These are phyloP conservation scores for Neurospora sp. DNA, from an alignment of 495 filamentous ascomycete genomes.

Conservation along the genomic window DNA sequence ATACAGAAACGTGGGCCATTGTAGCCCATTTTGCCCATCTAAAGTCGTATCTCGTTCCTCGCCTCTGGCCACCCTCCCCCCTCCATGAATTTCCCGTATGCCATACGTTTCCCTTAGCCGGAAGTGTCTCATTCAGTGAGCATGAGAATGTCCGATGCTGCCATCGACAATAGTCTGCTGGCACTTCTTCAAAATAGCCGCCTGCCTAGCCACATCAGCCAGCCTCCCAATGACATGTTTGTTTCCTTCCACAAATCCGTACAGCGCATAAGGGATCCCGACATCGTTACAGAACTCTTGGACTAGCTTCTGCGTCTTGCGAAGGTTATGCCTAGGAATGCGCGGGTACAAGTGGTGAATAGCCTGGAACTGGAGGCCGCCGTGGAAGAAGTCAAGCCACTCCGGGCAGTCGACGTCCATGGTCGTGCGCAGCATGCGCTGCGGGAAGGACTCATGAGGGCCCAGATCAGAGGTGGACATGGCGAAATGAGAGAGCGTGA, in stretches of 20 bases:
- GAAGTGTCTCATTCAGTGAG: not conserved
- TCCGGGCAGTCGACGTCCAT: conserved; percentile 96
- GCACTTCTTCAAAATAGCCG: conserved; percentile 78
- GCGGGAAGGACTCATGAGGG: conserved; percentile 79
- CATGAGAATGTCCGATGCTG: conserved; percentile 25
- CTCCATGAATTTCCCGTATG: not conserved
- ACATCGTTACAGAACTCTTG: conserved; percentile 86
- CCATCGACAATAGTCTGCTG: conserved; percentile 46
- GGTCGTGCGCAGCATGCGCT: conserved; percentile 93
- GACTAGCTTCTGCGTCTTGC: conserved; percentile 70
- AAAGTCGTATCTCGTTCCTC: not conserved
- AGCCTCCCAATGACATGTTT: conserved; percentile 76
- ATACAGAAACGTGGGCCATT: not conserved
- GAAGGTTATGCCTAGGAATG: conserved; percentile 90
- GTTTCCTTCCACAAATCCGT: conserved; percentile 90
- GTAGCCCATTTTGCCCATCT: not conserved
- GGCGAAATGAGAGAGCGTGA: conserved; percentile 92
- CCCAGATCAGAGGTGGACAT: conserved; percentile 94
- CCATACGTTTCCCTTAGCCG: not conserved
- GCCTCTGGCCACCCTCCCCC: not conserved
- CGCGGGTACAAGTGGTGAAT: conserved; percentile 92
- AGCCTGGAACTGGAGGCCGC: conserved; percentile 92
- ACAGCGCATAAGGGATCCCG: conserved; percentile 86
- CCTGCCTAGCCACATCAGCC: conserved; percentile 80
- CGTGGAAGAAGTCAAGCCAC: conserved; percentile 96